phyloP scores from a whole-genome alignment of 2,329 filamentous ascomycete genomes.

The Cordyceps cicadae region DNA sequence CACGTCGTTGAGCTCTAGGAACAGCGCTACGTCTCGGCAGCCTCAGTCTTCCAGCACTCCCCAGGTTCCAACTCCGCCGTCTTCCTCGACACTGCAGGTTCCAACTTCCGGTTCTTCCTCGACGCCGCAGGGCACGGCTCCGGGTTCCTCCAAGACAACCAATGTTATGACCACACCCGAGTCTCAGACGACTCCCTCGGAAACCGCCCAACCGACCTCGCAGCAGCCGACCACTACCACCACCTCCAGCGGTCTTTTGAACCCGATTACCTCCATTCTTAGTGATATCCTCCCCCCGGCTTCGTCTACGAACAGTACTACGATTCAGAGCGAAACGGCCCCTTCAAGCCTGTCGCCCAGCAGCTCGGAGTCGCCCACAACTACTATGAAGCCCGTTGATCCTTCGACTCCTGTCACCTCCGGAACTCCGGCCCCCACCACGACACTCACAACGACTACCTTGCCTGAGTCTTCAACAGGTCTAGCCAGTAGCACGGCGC shows the following conservation, averaged over 20 bases:
- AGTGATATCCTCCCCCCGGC: conserved; percentile 15
- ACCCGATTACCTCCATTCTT: conserved; percentile 19
- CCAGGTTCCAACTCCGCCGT: neutral
- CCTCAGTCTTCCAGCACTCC: neutral
- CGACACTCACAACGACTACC: neutral
- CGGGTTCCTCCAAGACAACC: neutral
- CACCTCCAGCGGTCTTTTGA: conserved; percentile 14
- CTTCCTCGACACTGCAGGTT: neutral
- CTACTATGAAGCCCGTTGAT: neutral
- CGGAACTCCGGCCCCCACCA: neutral
- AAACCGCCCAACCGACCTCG: neutral
- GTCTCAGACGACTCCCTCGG: neutral
- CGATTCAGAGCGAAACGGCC: neutral
- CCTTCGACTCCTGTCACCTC: neutral
- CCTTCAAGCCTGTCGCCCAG: neutral
- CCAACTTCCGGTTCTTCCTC: neutral
- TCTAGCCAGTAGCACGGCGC: conserved; percentile 1
- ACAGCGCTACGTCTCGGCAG: neutral
- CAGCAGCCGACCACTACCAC: conserved; percentile 4
- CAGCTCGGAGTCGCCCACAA: neutral
- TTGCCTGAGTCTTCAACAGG: neutral
- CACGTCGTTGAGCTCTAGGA: neutral
- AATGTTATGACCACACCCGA: neutral
- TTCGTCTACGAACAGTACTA: conserved; percentile 6
- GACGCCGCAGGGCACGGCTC: neutral